Conservation (phyloP, 768 basidiomycete species). For the Tylopilus felleus region DNA sequence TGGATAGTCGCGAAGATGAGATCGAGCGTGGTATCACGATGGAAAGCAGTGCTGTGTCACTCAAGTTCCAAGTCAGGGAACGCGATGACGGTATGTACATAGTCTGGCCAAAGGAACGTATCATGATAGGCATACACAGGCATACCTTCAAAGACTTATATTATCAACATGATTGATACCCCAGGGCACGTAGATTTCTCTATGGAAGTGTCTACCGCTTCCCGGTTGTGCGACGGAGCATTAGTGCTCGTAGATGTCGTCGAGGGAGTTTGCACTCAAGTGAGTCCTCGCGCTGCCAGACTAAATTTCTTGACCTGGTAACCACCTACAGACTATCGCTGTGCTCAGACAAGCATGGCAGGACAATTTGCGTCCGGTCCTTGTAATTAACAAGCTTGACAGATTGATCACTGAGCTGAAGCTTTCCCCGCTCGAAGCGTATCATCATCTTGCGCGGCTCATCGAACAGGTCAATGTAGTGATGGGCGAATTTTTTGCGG, state of each 20-base stretch:
- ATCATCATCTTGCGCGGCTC: constrained; percentile 88
- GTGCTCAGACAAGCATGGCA: constrained; percentile 94
- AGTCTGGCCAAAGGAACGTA: constrained; percentile 7
- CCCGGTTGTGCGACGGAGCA: constrained; percentile 91
- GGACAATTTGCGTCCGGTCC: constrained; percentile 82
- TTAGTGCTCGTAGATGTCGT: constrained; percentile 94
- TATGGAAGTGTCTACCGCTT: constrained; percentile 93
- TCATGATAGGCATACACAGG: constrained; percentile 44
- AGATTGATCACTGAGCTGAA: constrained; percentile 92
- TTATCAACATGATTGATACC: constrained; percentile 96
- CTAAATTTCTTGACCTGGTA: not conserved
- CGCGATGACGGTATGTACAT: constrained; percentile 56
- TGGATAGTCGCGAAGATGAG: constrained; percentile 95
- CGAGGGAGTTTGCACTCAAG: constrained; percentile 98
- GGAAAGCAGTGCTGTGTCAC: constrained; percentile 94
- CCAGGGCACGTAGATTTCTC: constrained; percentile 99
- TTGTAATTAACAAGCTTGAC: constrained; percentile 97
- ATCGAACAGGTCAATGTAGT: constrained; percentile 98
- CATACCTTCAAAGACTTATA: constrained; percentile 62
- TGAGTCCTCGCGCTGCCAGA: constrained; percentile 33
- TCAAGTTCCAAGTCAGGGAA: constrained; percentile 81
- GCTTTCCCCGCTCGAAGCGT: constrained; percentile 85
- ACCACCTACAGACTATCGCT: constrained; percentile 71
- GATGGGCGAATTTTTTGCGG: constrained; percentile 94
- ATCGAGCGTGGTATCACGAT: constrained; percentile 98